These are phyloP conservation scores for Amborella trichopoda DNA, from an alignment of 164 flowering plant genomes.

Conservation along the genomic window DNA sequence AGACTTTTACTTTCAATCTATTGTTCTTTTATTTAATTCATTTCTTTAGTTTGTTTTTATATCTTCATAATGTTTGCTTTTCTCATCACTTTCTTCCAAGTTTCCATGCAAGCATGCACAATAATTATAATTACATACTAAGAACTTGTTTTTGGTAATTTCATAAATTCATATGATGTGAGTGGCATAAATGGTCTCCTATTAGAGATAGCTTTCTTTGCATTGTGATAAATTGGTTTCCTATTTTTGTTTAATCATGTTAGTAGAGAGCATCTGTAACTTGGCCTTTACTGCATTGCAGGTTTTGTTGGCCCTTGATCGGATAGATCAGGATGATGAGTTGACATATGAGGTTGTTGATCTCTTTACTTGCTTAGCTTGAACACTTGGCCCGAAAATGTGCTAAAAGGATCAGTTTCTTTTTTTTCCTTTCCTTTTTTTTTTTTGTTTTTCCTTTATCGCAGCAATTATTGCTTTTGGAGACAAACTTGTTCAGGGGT, in stretches of 20 bases:
- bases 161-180: not conserved
- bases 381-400: slow-evolving; percentile 2
- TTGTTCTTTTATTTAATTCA: too few relatives aligned
- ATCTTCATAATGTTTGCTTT: too few relatives aligned
- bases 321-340: slow-evolving; percentile 83
- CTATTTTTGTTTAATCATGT: not conserved
- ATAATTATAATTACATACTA: too few relatives aligned
- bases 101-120: too few relatives aligned
- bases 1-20: too few relatives aligned
- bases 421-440: slow-evolving; percentile 1
- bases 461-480: slow-evolving; percentile 73
- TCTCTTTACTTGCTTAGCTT: not conserved
- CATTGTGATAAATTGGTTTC: not conserved
- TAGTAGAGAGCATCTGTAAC: not conserved
- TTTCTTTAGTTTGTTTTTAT: too few relatives aligned
- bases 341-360: slow-evolving; percentile 65
- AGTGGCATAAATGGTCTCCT: not conserved
- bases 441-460: not conserved
- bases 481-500: slow-evolving; percentile 58
- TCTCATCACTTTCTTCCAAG: too few relatives aligned
- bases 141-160: not conserved
- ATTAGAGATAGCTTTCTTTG: not conserved
- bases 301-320: slow-evolving; percentile 78
- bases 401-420: not conserved
- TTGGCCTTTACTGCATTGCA: slow-evolving; percentile 14